Percentiles rank a stretch among this genome's conserved stretches.
Conservation (phyloP, 352 stramenopile species). For the Labyrinthula sp. region DNA sequence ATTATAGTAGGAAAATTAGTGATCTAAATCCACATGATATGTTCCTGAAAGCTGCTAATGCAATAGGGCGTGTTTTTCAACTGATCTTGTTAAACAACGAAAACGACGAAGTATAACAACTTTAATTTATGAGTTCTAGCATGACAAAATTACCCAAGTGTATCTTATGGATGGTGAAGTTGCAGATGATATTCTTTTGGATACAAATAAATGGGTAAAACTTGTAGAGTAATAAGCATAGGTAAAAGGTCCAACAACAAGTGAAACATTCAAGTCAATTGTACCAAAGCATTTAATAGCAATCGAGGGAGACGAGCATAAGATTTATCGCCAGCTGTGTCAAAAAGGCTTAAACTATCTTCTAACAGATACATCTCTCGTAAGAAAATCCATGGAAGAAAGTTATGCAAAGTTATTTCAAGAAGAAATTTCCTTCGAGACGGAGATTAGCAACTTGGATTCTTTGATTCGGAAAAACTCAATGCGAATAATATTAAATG, state of each 20-base stretch:
- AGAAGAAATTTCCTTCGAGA: slow-evolving; percentile 1
- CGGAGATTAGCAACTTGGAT: slow-evolving; percentile 5
- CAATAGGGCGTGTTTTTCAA: no score
- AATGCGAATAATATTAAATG: slow-evolving; percentile 11
- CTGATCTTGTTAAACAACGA: no score
- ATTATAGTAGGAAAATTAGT: no score
- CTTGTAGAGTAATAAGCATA: slow-evolving; percentile 5
- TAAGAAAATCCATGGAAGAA: background rate
- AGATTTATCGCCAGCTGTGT: background rate
- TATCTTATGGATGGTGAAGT: no score
- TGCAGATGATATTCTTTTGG: no score
- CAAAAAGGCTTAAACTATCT: slow-evolving; percentile 20
- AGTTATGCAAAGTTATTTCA: no score
- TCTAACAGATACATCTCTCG: background rate
- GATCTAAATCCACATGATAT: no score
- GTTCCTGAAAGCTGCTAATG: no score
- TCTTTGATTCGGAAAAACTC: background rate
- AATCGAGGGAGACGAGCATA: slow-evolving; percentile 6
- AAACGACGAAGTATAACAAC: no score
- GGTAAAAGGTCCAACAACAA: slow-evolving; percentile 19
- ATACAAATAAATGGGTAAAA: no score
- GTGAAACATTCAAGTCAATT: slow-evolving; percentile 11
- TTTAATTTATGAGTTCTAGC: no score
- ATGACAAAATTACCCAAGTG: no score
- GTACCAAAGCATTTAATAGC: slow-evolving; percentile 22